Percentiles rank a stretch among this genome's conserved stretches.
Conservation (phyloP, 208 protist species). For the Vickermania ingenoplastis region DNA sequence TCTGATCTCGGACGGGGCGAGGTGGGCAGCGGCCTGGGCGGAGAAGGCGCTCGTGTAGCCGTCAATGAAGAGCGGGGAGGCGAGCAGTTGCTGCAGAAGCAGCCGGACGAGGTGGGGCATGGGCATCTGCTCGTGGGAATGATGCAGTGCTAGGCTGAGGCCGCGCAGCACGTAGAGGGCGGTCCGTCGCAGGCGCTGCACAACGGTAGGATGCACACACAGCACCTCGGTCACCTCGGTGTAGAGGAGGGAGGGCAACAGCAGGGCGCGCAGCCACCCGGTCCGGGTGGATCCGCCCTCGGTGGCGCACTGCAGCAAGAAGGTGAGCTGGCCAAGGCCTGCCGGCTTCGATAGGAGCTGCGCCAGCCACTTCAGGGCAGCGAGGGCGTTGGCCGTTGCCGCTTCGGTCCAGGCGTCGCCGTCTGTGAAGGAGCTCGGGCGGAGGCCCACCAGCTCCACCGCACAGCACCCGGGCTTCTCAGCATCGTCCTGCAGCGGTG, state of each 20-base stretch:
- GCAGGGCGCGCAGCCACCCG: conserved; percentile 55
- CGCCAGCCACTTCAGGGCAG: conserved; percentile 33
- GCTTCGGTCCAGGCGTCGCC: conserved; percentile 57
- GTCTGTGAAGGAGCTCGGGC: conserved; percentile 29
- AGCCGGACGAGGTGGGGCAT: conserved; percentile 28
- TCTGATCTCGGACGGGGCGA: conserved; percentile 24
- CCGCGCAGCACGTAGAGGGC: conserved; percentile 45
- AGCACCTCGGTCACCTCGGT: conserved; percentile 14
- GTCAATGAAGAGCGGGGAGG: conserved; percentile 68
- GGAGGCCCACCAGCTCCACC: not conserved
- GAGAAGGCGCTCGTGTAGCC: conserved; percentile 27
- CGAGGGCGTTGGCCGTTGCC: conserved; percentile 29
- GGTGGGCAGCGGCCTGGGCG: conserved; percentile 12
- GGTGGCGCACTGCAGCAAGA: conserved; percentile 20
- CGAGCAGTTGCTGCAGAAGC: conserved; percentile 42
- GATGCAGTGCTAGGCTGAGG: conserved; percentile 35
- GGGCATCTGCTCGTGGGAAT: conserved; percentile 36
- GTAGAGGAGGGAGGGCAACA: conserved; percentile 53
- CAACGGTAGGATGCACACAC: conserved; percentile 15
- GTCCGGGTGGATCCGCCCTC: not conserved
- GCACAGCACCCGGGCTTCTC: not conserved
- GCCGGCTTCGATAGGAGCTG: conserved; percentile 39
- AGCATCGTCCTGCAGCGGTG: not conserved
- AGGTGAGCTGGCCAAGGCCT: conserved; percentile 64
- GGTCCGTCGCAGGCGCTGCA: conserved; percentile 35